Percentiles rank a stretch among this genome's conserved stretches.
phyloP scores from a whole-genome alignment of 805 yeast species.

The Cyberlindnera amylophila region DNA sequence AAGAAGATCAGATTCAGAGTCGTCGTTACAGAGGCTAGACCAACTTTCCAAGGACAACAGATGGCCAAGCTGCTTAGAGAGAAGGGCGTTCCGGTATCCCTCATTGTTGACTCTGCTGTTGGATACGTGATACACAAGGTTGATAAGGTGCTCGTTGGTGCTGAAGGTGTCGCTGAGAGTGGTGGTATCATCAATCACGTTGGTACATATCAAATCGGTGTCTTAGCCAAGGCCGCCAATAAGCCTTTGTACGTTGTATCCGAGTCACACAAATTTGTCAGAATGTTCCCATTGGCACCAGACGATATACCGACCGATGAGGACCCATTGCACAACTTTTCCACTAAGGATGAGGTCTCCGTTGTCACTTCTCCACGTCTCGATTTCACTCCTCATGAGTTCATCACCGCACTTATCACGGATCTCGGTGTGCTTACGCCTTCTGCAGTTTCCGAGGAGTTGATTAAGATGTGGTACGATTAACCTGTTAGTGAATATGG shows the following conservation, averaged over 20 bases:
- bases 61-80: slow-evolving; percentile 67
- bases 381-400: slow-evolving; percentile 95
- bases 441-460: slow-evolving; percentile 96
- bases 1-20: slow-evolving; percentile 81
- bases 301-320: slow-evolving; percentile 75
- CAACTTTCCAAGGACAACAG: slow-evolving; percentile 67
- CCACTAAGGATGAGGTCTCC: slow-evolving; percentile 33
- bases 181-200: slow-evolving; percentile 96
- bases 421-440: slow-evolving; percentile 97
- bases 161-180: slow-evolving; percentile 98
- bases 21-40: slow-evolving; percentile 89
- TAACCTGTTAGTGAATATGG: too few species aligned
- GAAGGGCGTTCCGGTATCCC: slow-evolving; percentile 78
- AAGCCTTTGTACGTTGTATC: slow-evolving; percentile 93
- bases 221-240: slow-evolving; percentile 82
- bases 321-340: slow-evolving; percentile 39
- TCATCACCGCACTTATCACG: slow-evolving; percentile 90
- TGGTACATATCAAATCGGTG: slow-evolving; percentile 94
- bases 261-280: slow-evolving; percentile 92
- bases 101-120: slow-evolving; percentile 89
- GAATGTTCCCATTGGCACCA: slow-evolving; percentile 92
- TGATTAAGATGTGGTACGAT: slow-evolving; percentile 97
- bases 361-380: slow-evolving; percentile 52
- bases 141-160: slow-evolving; percentile 93
- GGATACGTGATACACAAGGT: slow-evolving; percentile 89